Percentiles rank a stretch among this genome's conserved stretches.
Evolutionary conservation across 768 basidiomycete genomes (phyloP).

Genomic region (Pisolithus orientalis): DNA sequence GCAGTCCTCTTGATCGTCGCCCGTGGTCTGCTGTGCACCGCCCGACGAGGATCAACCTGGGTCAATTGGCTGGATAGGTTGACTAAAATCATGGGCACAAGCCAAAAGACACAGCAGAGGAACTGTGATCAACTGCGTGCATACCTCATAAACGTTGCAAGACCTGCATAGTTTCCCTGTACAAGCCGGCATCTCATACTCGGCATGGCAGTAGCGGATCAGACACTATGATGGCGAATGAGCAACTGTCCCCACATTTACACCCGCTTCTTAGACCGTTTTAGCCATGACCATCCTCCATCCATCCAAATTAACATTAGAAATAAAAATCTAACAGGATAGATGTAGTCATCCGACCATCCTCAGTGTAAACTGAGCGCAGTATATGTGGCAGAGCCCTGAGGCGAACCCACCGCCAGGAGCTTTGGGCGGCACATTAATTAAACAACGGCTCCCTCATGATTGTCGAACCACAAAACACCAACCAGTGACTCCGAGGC

Average conservation of each 20-base stretch:
- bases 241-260: background rate
- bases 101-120: constrained; percentile 9
- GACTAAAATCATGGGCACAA: constrained; percentile 6
- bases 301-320: too few species aligned
- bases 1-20: constrained; percentile 30
- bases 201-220: constrained; percentile 23
- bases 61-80: constrained; percentile 7
- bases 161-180: constrained; percentile 4
- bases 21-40: constrained; percentile 25
- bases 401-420: constrained; percentile 13
- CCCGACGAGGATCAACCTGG: constrained; percentile 23
- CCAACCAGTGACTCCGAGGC: background rate
- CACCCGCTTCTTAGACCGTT: background rate
- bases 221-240: constrained; percentile 14
- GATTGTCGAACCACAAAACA: constrained; percentile 19
- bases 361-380: background rate
- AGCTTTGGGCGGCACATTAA: constrained; percentile 21
- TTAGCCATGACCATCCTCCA: background rate
- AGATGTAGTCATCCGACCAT: background rate
- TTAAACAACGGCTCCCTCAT: constrained; percentile 22
- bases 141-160: constrained; percentile 9
- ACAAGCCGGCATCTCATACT: constrained; percentile 10
- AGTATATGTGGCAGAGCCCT: constrained; percentile 11
- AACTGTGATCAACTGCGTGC: constrained; percentile 11
- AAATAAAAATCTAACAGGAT: background rate